A percentile compares a stretch with the other conserved stretches of the same genome.
phyloP scores from a whole-genome alignment of 352 stramenopile species.

The Pythium phragmiticola region DNA sequence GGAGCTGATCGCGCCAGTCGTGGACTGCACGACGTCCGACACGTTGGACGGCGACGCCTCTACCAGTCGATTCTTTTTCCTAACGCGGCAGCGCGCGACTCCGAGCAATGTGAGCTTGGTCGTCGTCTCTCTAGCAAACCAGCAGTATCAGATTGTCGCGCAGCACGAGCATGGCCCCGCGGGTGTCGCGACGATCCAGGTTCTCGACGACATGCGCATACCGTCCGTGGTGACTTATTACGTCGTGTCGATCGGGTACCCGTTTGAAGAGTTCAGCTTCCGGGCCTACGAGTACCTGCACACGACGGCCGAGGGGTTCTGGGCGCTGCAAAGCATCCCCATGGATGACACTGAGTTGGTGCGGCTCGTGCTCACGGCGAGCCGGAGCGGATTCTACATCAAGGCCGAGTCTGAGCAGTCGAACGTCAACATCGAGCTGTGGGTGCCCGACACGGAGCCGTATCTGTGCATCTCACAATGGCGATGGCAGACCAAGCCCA shows the following conservation, averaged over 20 bases:
- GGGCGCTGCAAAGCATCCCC: constrained; percentile 2
- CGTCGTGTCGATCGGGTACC: constrained; percentile 16
- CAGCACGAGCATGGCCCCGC: constrained; percentile 1
- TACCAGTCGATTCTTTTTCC: constrained; percentile 5
- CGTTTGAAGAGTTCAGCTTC: constrained; percentile 5
- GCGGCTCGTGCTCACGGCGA: constrained; percentile 4
- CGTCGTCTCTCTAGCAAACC: constrained; percentile 5
- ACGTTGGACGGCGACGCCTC: neutral
- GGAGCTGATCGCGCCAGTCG: constrained; percentile 10
- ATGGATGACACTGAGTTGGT: neutral
- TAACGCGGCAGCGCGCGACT: neutral
- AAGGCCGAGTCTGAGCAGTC: constrained; percentile 26
- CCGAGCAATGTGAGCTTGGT: constrained; percentile 2
- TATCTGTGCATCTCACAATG: neutral
- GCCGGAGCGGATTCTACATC: constrained; percentile 16
- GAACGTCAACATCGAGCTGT: constrained; percentile 20
- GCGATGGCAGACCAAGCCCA: constrained; percentile 25
- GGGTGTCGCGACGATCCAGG: neutral
- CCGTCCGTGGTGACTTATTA: neutral
- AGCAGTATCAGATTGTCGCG: constrained; percentile 6
- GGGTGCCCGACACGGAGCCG: neutral
- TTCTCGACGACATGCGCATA: constrained; percentile 9
- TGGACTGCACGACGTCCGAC: constrained; percentile 4
- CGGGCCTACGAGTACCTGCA: constrained; percentile 3
- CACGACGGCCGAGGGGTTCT: constrained; percentile 1